These are phyloP conservation scores for Chernovozyma aurita DNA, from an alignment of 1,139 yeast species.

Conservation along the genomic window DNA sequence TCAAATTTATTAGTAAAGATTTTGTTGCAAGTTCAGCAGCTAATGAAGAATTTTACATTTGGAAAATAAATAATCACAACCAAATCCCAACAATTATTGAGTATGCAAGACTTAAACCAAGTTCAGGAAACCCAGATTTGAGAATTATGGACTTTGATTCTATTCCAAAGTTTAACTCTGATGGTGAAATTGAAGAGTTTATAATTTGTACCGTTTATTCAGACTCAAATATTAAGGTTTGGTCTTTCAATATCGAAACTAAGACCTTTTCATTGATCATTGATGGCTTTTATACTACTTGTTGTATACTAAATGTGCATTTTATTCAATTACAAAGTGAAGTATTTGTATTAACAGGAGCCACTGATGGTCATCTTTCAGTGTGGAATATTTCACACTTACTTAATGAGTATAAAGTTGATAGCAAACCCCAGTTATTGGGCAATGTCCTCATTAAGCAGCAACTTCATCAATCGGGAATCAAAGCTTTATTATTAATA, in stretches of 20 bases:
- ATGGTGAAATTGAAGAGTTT: slow-evolving; percentile 30
- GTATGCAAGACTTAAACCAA: slow-evolving; percentile 44
- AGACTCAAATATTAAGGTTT: slow-evolving; percentile 69
- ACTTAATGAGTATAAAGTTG: neutral
- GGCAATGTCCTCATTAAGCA: slow-evolving; percentile 35
- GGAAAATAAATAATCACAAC: slow-evolving; percentile 50
- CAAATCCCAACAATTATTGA: slow-evolving; percentile 41
- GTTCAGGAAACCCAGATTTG: slow-evolving; percentile 63
- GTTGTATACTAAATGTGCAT: slow-evolving; percentile 68
- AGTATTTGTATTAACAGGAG: slow-evolving; percentile 47
- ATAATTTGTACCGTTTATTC: slow-evolving; percentile 73
- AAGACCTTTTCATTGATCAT: slow-evolving; percentile 40
- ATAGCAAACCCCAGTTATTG: slow-evolving; percentile 9
- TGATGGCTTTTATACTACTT: slow-evolving; percentile 56
- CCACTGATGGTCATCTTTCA: slow-evolving; percentile 80
- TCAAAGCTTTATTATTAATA: slow-evolving; percentile 45
- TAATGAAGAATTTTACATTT: slow-evolving; percentile 79
- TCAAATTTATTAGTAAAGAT: slow-evolving; percentile 54
- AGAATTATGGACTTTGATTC: slow-evolving; percentile 82
- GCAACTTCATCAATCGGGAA: slow-evolving; percentile 78
- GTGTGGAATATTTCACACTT: slow-evolving; percentile 48
- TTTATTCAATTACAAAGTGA: slow-evolving; percentile 27
- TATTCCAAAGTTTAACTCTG: slow-evolving; percentile 20
- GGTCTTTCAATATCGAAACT: slow-evolving; percentile 43
- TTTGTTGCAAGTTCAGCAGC: slow-evolving; percentile 68